Percentiles rank a stretch among this genome's conserved stretches.
phyloP scores from a whole-genome alignment of 225 moss, liverwort and hornwort species.

The Pseudisothecium myosuroides region DNA sequence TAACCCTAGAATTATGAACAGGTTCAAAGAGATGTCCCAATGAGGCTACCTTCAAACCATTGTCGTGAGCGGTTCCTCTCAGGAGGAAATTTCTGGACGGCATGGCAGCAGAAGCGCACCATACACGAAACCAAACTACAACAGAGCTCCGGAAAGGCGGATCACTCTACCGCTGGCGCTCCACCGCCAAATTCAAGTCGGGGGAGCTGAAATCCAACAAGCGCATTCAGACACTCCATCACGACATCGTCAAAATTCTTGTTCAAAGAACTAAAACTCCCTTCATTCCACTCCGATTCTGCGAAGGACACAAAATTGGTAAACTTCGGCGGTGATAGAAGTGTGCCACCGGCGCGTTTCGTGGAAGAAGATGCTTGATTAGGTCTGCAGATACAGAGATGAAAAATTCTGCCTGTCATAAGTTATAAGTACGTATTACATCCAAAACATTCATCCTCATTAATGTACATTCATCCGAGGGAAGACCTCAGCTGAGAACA shows the following conservation, averaged over 20 bases:
- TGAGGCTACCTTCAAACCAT: slow-evolving; percentile 49
- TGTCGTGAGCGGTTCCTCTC: slow-evolving; percentile 38
- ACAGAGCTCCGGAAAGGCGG: not conserved
- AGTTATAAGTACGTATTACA: accelerated
- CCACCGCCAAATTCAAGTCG: not conserved
- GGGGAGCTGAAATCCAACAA: not conserved
- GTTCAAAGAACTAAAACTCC: not conserved
- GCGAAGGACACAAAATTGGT: not conserved
- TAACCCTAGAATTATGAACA: not conserved
- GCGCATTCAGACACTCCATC: not conserved
- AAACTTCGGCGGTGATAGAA: not conserved
- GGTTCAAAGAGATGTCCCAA: not conserved
- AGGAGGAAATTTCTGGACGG: slow-evolving; percentile 47
- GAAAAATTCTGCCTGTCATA: not conserved
- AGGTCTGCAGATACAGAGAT: not conserved
- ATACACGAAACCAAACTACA: not conserved
- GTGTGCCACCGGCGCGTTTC: not conserved
- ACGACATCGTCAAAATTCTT: not conserved
- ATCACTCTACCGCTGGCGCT: not conserved
- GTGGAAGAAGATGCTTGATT: not conserved
- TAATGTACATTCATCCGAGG: not conserved
- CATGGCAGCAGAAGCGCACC: slow-evolving; percentile 27
- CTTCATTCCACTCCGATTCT: not conserved
- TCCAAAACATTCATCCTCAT: not conserved
- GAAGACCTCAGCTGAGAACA: no score